phyloP scores from a whole-genome alignment of 73 alveolate species.

The Tetrahymena malaccensis region DNA sequence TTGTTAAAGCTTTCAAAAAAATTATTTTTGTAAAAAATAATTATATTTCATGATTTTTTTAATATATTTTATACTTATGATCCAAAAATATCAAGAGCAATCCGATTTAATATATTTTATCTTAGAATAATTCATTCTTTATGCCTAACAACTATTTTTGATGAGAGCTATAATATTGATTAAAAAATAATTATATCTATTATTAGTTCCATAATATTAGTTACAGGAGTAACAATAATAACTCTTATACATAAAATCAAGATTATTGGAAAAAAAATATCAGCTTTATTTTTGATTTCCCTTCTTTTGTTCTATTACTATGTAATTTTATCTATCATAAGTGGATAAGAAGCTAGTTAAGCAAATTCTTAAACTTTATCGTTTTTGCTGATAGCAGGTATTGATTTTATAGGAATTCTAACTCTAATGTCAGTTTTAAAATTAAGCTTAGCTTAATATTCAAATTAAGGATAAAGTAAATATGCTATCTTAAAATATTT shows the following conservation, averaged over 20 bases:
- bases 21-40: no score
- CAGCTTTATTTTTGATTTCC: not conserved
- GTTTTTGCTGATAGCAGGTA: not conserved
- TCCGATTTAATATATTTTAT: not conserved
- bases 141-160: not conserved
- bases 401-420: not conserved
- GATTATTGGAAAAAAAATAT: not conserved
- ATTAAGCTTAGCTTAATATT: not conserved
- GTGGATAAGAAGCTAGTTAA: not conserved
- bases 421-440: not conserved
- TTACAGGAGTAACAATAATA: not conserved
- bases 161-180: not conserved
- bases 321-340: not conserved
- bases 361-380: not conserved
- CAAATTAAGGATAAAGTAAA: not conserved
- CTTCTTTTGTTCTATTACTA: not conserved
- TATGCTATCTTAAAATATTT: not conserved
- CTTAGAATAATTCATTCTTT: not conserved
- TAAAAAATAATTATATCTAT: not conserved
- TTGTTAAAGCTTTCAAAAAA: no score
- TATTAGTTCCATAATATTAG: not conserved
- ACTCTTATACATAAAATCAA: not conserved
- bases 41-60: not conserved
- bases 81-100: not conserved
- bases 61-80: not conserved